Evolutionary conservation across 1,139 yeast genomes (phyloP).

Genomic region (Scheffersomyces parashehatae): DNA sequence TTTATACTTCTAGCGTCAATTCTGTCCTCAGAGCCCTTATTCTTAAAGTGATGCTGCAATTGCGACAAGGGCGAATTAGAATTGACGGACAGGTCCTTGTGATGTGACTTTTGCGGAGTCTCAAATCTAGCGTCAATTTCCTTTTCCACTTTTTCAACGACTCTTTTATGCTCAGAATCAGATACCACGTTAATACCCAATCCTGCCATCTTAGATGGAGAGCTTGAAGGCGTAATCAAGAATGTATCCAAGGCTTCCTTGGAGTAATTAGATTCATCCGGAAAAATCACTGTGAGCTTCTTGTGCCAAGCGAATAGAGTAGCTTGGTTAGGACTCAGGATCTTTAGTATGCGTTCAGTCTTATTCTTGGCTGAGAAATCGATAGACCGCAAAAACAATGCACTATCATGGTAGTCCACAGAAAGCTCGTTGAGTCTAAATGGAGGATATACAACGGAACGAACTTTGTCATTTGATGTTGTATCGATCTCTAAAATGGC

Average conservation of each 20-base stretch:
- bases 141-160: conserved; percentile 2
- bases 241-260: conserved; percentile 22
- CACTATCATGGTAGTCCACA: conserved; percentile 18
- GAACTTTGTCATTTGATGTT: conserved; percentile 10
- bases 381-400: conserved; percentile 27
- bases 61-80: conserved; percentile 17
- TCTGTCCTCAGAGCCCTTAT: not conserved
- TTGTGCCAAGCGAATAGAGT: conserved; percentile 27
- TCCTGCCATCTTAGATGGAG: conserved; percentile 29
- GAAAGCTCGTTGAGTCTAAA: conserved; percentile 31
- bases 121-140: conserved; percentile 6
- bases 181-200: conserved; percentile 36
- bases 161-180: conserved; percentile 13
- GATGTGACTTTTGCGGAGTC: conserved; percentile 11
- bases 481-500: conserved; percentile 31
- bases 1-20: not conserved
- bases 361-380: conserved; percentile 14
- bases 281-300: conserved; percentile 32
- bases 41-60: conserved; percentile 12
- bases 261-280: conserved; percentile 26
- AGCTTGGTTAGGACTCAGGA: conserved; percentile 17
- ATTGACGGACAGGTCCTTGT: conserved; percentile 18
- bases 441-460: conserved; percentile 46
- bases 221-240: conserved; percentile 20
- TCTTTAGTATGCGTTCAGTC: conserved; percentile 4